Evolutionary conservation across 768 basidiomycete species (phyloP), one percentile per base, ranked within the genome.

Genomic region (Gymnopilus dilepis): DNA sequence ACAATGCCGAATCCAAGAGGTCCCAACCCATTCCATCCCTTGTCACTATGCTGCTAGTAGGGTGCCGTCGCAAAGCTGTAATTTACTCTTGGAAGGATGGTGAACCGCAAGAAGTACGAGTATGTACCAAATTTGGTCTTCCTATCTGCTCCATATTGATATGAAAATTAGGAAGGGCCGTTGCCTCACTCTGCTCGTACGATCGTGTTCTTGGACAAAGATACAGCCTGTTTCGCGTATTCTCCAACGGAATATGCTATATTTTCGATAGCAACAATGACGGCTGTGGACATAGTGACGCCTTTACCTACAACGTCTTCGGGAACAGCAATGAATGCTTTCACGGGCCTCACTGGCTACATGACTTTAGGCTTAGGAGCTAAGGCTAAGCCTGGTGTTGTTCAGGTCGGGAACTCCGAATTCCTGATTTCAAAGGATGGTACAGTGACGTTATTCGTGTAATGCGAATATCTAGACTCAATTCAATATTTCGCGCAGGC

Each of bases 101-200:
- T 17, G 89, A 94, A 60, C 81, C 87, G 24, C 87, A 92, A 64
- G 88, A 87, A 42, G 73, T 80, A 51, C 88, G 86, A 78, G 92
- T 93, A 67, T 56, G 82, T 65, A 17, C 5, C 43, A 8, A 6
- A 7, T 26, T 13, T 43, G 21, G 31, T 61, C 60, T 58, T 50
- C 21, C 37, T 53, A 4, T n/a, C 6, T 34, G 45, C 28, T 13
- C 7, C 8, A 37, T 56, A 11, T 58, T 54, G 38, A 52, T 59
- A 19, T 43, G 21, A 17, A 33, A n/a, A 21, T 15, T 61, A 96
- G 92, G 97, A 99, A 83, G 78, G 87, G 3, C 68, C 80, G 0
- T 80, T 98, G 3, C 92, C 96, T 12, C 97, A 99, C 72, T 95
- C 95, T 8, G 89, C 97, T n/a, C 86, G 97, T 40, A 81, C 84